Evolutionary conservation across 2,329 filamentous ascomycete genomes (phyloP).

Genomic region (Xylariales sp.): DNA sequence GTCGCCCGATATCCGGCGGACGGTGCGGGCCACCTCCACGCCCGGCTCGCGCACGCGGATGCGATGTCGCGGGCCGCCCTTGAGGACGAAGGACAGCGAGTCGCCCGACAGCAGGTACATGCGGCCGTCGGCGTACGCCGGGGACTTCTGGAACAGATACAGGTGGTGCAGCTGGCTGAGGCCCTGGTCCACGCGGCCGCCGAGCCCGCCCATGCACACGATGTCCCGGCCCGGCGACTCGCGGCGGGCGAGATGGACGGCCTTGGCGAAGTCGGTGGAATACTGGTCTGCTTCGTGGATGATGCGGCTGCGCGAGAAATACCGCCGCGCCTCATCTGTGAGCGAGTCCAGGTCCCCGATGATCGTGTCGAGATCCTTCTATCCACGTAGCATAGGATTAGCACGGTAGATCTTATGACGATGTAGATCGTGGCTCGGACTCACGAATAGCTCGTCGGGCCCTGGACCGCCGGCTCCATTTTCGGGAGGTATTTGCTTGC

Average conservation of each 20-base stretch:
- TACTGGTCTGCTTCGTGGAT: slow-evolving; percentile 83
- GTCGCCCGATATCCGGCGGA: slow-evolving; percentile 43
- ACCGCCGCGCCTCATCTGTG: slow-evolving; percentile 62
- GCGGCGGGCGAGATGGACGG: slow-evolving; percentile 56
- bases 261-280: slow-evolving; percentile 92
- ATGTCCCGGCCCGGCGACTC: slow-evolving; percentile 62
- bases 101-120: slow-evolving; percentile 85
- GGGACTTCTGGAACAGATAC: slow-evolving; percentile 67
- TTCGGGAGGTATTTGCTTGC: slow-evolving; percentile 25
- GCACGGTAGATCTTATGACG: not conserved
- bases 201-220: slow-evolving; percentile 85
- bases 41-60: slow-evolving; percentile 70
- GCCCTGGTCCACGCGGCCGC: slow-evolving; percentile 92
- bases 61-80: slow-evolving; percentile 63
- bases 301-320: slow-evolving; percentile 76
- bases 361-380: slow-evolving; percentile 76
- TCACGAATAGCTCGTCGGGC: slow-evolving; percentile 23
- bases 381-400: slow-evolving; percentile 5
- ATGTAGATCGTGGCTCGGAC: slow-evolving; percentile 4
- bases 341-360: slow-evolving; percentile 94
- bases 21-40: slow-evolving; percentile 21
- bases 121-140: slow-evolving; percentile 62
- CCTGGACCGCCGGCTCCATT: not conserved
- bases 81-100: slow-evolving; percentile 85
- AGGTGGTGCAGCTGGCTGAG: slow-evolving; percentile 90